These are phyloP conservation scores for Pelargonium nanum DNA, from an alignment of 345 rosid species.

Conservation along the genomic window DNA sequence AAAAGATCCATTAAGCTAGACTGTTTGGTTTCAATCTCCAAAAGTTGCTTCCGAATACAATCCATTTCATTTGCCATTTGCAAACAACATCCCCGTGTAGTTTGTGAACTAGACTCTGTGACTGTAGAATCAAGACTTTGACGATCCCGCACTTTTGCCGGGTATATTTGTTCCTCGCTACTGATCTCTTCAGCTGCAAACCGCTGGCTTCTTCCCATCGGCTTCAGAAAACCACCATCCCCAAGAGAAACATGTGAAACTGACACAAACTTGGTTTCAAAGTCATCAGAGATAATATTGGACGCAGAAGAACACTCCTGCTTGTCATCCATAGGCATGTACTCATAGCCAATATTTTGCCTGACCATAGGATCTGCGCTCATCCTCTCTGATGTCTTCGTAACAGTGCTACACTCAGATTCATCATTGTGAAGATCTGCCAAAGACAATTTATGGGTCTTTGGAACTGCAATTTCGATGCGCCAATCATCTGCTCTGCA, in stretches of 20 bases:
- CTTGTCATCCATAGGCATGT: constrained; percentile 46
- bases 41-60: constrained; percentile 64
- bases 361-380: constrained; percentile 28
- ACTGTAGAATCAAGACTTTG: constrained; percentile 67
- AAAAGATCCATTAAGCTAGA: constrained; percentile 58
- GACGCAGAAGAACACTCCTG: constrained; percentile 51
- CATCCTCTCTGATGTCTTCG: constrained; percentile 44
- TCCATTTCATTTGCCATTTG: constrained; percentile 54
- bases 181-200: constrained; percentile 35
- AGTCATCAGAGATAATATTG: constrained; percentile 30
- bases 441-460: constrained; percentile 26
- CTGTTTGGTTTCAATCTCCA: constrained; percentile 67
- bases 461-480: constrained; percentile 65
- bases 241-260: constrained; percentile 36
- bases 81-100: constrained; percentile 41
- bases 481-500: constrained; percentile 62
- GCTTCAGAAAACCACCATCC: constrained; percentile 28
- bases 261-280: constrained; percentile 38
- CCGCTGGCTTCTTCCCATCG: constrained; percentile 30
- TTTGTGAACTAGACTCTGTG: constrained; percentile 49
- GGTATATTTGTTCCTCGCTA: constrained; percentile 33
- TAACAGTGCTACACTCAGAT: constrained; percentile 68
- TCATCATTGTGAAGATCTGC: constrained; percentile 52
- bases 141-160: constrained; percentile 40
- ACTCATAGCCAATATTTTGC: constrained; percentile 43